Evolutionary conservation across 2,329 filamentous ascomycete species (phyloP).

Genomic region (Epichloe sibirici): DNA sequence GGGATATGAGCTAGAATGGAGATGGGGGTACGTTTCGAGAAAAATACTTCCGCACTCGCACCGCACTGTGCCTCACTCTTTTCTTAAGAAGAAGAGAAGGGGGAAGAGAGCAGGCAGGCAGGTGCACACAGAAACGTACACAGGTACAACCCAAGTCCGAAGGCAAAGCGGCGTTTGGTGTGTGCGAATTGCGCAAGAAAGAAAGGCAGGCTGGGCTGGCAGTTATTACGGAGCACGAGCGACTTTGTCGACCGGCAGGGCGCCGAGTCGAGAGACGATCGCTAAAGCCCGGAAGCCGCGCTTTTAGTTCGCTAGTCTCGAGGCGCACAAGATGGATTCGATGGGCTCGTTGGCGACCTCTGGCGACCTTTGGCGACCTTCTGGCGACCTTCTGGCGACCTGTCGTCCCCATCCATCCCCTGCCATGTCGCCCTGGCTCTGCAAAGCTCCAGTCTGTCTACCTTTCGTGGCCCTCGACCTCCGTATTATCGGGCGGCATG

Average conservation of each 20-base stretch:
- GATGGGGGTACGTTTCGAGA: neutral
- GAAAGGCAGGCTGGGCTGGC: neutral
- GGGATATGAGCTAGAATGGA: neutral
- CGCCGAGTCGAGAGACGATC: conserved; percentile 9
- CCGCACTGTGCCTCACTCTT: neutral
- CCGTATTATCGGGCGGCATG: conserved; percentile 7
- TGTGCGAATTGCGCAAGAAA: neutral
- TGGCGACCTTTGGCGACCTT: neutral
- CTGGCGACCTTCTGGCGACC: neutral
- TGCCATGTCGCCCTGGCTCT: neutral
- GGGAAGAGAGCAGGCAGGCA: neutral
- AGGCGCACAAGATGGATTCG: conserved; percentile 3
- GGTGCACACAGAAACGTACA: neutral
- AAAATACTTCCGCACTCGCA: neutral
- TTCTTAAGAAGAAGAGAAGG: neutral
- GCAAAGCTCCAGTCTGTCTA: neutral
- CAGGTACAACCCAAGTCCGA: neutral
- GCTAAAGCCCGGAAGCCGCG: conserved; percentile 11
- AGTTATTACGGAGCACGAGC: neutral
- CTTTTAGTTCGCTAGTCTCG: conserved; percentile 8
- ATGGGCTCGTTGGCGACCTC: neutral
- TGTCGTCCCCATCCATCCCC: neutral
- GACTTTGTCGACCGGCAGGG: conserved; percentile 1
- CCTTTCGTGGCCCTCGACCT: neutral
- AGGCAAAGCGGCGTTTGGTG: neutral